Evolutionary conservation across 768 basidiomycete genomes (phyloP).

Genomic region (Suillus spraguei): DNA sequence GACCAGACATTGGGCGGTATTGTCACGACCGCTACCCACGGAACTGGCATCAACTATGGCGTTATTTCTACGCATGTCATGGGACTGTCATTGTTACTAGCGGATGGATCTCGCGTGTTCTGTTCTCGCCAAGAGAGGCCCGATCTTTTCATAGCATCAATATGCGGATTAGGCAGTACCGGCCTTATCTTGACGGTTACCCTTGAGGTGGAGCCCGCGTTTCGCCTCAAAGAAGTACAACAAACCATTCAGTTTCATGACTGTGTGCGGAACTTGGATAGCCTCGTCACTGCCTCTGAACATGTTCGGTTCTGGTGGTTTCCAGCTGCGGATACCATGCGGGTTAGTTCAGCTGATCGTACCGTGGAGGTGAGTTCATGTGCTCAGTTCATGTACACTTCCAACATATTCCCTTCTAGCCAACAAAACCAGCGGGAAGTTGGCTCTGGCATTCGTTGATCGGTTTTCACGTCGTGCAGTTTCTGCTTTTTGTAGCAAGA

Average conservation of each 20-base stretch:
- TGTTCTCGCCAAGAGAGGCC: slow-evolving; percentile 64
- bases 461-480: slow-evolving; percentile 80
- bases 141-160: slow-evolving; percentile 86
- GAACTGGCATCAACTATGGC: slow-evolving; percentile 77
- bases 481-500: slow-evolving; percentile 78
- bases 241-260: slow-evolving; percentile 62
- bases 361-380: slow-evolving; percentile 66
- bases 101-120: slow-evolving; percentile 68
- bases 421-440: slow-evolving; percentile 48
- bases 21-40: slow-evolving; percentile 94
- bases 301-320: slow-evolving; percentile 98
- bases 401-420: slow-evolving; percentile 38
- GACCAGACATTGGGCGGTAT: slow-evolving; percentile 94
- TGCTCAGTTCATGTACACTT: slow-evolving; percentile 17
- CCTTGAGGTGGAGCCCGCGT: slow-evolving; percentile 80
- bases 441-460: slow-evolving; percentile 76
- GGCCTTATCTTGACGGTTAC: slow-evolving; percentile 83
- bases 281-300: slow-evolving; percentile 64
- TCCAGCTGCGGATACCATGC: slow-evolving; percentile 72
- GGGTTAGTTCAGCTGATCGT: slow-evolving; percentile 74
- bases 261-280: slow-evolving; percentile 58
- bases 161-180: slow-evolving; percentile 90
- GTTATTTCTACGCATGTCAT: slow-evolving; percentile 83
- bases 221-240: slow-evolving; percentile 76
- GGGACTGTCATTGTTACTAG: slow-evolving; percentile 73